Base-by-base conservation (phyloP, 192 early-diverging fungal species). In the Entomortierella chlamydospora region DNA sequence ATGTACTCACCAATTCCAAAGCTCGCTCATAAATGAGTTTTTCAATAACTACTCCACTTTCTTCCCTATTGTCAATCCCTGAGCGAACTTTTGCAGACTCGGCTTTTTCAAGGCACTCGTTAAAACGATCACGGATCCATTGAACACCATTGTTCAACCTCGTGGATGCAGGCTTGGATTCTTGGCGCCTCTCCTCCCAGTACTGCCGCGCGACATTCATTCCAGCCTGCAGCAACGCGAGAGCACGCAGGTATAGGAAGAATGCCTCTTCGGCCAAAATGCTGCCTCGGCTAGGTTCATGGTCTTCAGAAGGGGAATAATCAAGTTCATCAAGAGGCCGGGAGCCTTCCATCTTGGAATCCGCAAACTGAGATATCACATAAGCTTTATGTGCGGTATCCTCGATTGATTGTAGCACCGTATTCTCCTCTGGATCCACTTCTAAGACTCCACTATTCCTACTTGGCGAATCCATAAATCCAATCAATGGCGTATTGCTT, bases 61-160 rank as follows among this genome's bases (percentile, higher is more conserved):
- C 82, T 28, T 86, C 82, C n/a, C 82, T 63, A 51, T 89, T 86
- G 34, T 90, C 85, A 29, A 84, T 82, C 22, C 84, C 83, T 42
- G 82, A 85, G 37, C 88, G 88, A 10, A 57, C 71, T 52, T 82
- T 86, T 41, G 89, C 86, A 26, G 83, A 73, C 72, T 95, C 91
- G 0, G 96, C 97, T 7, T 90, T 85, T 18, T 97, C 95, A 12
- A 97, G 70, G 56, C 94, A 97, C 55, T 93, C 93, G 82, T 99
- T 97, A 73, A 96, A 99, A 62, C 92, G 89, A 55, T 88, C 89
- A 25, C 94, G 90, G 59, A 97, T 92, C 94, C 95, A 98, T 68
- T 96, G 93, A 11, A 98, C 95, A 41, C 85, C 83, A 29, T 39
- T 67, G 67, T 85, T 86, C 26, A 83, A 73, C 58, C 79, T 71